phyloP scores from a whole-genome alignment of 306 rosid species.

The Senna siamea region DNA sequence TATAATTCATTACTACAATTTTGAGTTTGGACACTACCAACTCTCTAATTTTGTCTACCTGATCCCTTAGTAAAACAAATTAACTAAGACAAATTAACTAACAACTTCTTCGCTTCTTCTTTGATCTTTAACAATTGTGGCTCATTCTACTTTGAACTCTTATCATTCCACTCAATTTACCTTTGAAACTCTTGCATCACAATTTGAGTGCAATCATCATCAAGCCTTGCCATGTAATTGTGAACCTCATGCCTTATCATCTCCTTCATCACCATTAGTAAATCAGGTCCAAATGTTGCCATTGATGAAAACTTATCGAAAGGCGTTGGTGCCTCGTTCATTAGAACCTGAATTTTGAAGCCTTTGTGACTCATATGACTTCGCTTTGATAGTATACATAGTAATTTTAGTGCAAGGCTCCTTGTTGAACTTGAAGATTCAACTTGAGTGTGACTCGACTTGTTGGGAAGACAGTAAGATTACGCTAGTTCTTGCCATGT shows the following conservation, averaged over 20 bases:
- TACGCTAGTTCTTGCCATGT: slow-evolving; percentile 23
- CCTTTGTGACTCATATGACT: slow-evolving; percentile 16
- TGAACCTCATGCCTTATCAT: slow-evolving; percentile 57
- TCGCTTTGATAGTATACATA: slow-evolving; percentile 42
- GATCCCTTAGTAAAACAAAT: neutral
- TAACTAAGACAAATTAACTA: neutral
- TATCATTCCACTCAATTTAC: slow-evolving; percentile 7
- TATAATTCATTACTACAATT: neutral
- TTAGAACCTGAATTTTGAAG: neutral
- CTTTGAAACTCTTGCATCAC: slow-evolving; percentile 17
- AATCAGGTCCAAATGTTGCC: slow-evolving; percentile 42
- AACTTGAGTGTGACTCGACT: slow-evolving; percentile 32
- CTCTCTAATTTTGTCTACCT: neutral
- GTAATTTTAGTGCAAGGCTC: no score
- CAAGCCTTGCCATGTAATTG: slow-evolving; percentile 45
- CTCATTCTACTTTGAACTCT: neutral
- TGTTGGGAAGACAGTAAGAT: neutral
- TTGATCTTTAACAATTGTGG: neutral
- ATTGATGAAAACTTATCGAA: slow-evolving; percentile 20
- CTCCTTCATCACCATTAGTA: slow-evolving; percentile 45
- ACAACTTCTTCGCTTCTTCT: neutral
- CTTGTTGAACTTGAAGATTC: neutral
- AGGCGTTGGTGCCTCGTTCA: neutral
- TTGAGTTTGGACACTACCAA: neutral
- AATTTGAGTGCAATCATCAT: slow-evolving; percentile 3